These are phyloP conservation scores for Nothophaeocryptopus gaeumannii DNA, from an alignment of 2,329 filamentous ascomycete genomes.

Conservation along the genomic window DNA sequence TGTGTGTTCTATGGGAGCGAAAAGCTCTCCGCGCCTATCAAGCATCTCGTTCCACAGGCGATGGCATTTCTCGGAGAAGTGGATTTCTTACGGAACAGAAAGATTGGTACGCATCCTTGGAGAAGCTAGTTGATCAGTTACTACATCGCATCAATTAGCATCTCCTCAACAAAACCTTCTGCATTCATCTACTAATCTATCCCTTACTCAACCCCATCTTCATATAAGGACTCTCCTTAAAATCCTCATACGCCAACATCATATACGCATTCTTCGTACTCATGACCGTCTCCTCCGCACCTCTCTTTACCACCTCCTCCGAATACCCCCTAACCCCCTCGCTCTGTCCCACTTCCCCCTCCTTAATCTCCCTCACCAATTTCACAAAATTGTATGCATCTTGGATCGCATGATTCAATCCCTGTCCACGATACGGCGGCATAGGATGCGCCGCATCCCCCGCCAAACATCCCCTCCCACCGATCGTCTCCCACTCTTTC, in stretches of 20 bases:
- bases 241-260: background rate
- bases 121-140: no score
- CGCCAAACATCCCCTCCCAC: constrained; percentile 28
- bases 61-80: no score
- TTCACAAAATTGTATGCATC: constrained; percentile 41
- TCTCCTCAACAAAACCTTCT: no score
- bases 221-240: background rate
- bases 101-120: no score
- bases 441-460: constrained; percentile 46
- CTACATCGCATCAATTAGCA: no score
- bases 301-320: background rate
- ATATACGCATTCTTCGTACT: constrained; percentile 1
- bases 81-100: no score
- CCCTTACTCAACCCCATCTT: background rate
- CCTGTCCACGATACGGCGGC: constrained; percentile 41
- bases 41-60: no score
- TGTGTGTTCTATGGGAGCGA: no score
- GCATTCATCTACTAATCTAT: background rate
- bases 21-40: no score
- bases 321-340: background rate
- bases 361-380: constrained; percentile 4
- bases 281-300: background rate
- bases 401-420: constrained; percentile 42
- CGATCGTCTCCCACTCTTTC: constrained; percentile 22
- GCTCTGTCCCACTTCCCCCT: background rate